Evolutionary conservation across 106 monocot genomes (phyloP), one percentile per base, ranked within the genome.

Genomic region (Vanilla planifolia): DNA sequence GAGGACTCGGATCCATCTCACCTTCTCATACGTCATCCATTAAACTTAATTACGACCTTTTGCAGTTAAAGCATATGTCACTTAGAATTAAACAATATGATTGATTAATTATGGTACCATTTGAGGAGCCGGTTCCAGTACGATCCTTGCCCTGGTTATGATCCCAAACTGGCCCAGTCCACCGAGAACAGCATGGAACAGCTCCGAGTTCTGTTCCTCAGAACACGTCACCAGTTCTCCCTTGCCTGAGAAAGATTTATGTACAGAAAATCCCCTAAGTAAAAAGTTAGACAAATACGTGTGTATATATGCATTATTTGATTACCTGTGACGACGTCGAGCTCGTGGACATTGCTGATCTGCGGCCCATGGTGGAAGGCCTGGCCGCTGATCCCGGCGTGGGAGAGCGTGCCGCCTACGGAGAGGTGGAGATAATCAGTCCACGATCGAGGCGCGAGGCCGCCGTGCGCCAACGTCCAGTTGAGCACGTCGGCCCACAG

Each of bases 141-240:
- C 89, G 40, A 95, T 83, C 16, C 86, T 79, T 10, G 93, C 93
- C n/a, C 89, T 67, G 1, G 93, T 93, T 27, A 93, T 93, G 62
- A 93, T 81, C 15, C 93, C 93, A 69, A 89, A 85, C 74, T 93
- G 93, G 1, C 93, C 93, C 13, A 89, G 36, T 0, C 94, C 94
- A n/a, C 94, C 94, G 21, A 95, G 89, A 43, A 83, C 94, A 3
- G 75, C 80, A 58, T 78, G 57, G 62, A 95, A 89, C 0, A 95
- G 75, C 21, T 95, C 94, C 11, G 68, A 27, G 59, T 89, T 80
- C 55, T 68, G 22, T 19, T 71, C 32, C 15, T 67, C 44, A 0
- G 94, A 95, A 60, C 94, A 95, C 0, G 77, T 89, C n/a, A 83
- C 48, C 3, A 86, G 5, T 39, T 89, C 89, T 3, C 94, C 94